phyloP scores from a whole-genome alignment of 1,284 basidiomycete genomes.

The Athelia sp. region DNA sequence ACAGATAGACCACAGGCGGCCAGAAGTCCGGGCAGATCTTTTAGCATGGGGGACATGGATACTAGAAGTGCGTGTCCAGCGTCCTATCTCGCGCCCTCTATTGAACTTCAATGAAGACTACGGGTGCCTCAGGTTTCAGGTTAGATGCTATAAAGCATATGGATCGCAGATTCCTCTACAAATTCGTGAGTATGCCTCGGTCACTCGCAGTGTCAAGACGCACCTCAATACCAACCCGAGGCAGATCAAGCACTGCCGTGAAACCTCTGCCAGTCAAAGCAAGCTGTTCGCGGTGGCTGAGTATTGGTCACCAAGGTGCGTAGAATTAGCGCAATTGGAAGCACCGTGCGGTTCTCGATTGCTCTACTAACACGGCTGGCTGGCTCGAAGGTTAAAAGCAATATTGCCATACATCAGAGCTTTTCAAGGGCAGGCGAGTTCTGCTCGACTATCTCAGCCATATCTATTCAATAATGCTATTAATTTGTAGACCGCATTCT shows the following conservation, averaged over 20 bases:
- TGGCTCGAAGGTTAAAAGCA: conserved; percentile 35
- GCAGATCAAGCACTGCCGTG: conserved; percentile 49
- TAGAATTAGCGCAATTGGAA: neutral
- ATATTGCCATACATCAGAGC: conserved; percentile 54
- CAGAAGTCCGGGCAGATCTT: conserved; percentile 68
- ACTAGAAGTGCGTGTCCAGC: conserved; percentile 41
- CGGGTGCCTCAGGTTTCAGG: conserved; percentile 77
- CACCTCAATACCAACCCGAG: neutral
- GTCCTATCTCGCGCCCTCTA: neutral
- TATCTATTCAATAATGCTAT: conserved; percentile 1
- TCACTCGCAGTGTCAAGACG: conserved; percentile 1
- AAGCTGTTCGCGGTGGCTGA: conserved; percentile 67
- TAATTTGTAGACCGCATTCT: conserved; percentile 58
- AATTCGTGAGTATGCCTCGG: conserved; percentile 47
- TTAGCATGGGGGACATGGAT: conserved; percentile 69
- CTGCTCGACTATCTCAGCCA: neutral
- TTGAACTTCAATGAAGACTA: conserved; percentile 44
- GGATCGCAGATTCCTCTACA: conserved; percentile 57
- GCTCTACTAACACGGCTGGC: neutral
- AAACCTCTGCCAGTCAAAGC: conserved; percentile 35
- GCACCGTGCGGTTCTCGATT: too few species aligned
- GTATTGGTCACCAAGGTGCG: conserved; percentile 68
- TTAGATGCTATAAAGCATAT: conserved; percentile 89
- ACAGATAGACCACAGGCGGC: conserved; percentile 86
- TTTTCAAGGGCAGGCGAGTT: conserved; percentile 56